Conservation (phyloP, 257 asterid genomes). For the Forsythia viridissima region DNA sequence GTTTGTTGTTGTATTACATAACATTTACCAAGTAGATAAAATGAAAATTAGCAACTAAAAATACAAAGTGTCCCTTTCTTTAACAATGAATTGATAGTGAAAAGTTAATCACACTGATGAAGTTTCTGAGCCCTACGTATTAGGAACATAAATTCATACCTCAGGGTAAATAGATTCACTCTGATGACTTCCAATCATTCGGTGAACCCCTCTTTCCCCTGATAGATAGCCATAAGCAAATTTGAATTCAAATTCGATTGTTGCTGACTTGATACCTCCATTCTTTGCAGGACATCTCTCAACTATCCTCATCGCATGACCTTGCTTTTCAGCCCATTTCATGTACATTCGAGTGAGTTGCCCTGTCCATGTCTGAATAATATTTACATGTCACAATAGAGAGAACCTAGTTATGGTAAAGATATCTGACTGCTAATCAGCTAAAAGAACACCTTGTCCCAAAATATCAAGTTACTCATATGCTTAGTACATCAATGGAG, state of each 20-base stretch:
- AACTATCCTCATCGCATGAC: slow-evolving; percentile 60
- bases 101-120: neutral
- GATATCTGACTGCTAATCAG: slow-evolving; percentile 4
- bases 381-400: slow-evolving; percentile 2
- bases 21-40: neutral
- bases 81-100: neutral
- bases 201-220: slow-evolving; percentile 81
- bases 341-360: slow-evolving; percentile 62
- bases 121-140: neutral
- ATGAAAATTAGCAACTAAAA: neutral
- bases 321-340: slow-evolving; percentile 84
- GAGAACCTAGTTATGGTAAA: neutral
- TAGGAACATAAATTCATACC: slow-evolving; percentile 41
- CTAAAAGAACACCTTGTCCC: neutral
- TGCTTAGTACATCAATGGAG: neutral
- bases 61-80: neutral
- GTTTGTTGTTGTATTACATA: neutral
- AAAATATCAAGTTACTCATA: neutral
- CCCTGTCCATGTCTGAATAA: slow-evolving; percentile 63
- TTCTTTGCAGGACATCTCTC: slow-evolving; percentile 53
- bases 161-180: slow-evolving; percentile 34
- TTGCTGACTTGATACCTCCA: slow-evolving; percentile 47
- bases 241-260: slow-evolving; percentile 71
- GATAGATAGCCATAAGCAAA: slow-evolving; percentile 67
- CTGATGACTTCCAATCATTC: slow-evolving; percentile 38